These are phyloP conservation scores for Penicillium sp. DNA, from an alignment of 2,329 filamentous ascomycete species.

Conservation along the genomic window DNA sequence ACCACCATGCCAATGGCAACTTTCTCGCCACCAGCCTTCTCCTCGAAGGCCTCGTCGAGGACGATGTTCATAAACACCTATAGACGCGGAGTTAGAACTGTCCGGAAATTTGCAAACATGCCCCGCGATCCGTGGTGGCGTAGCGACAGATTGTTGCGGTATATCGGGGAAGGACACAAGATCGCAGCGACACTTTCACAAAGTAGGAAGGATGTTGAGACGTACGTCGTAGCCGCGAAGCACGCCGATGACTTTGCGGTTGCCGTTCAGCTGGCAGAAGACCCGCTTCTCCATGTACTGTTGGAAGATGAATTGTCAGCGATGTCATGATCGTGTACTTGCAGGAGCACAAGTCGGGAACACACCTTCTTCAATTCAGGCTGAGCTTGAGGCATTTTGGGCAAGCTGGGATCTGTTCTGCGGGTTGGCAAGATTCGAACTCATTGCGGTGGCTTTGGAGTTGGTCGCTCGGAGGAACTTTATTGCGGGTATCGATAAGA, in stretches of 20 bases:
- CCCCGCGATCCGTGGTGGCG: background rate
- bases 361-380: conserved; percentile 96
- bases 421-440: conserved; percentile 19
- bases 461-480: conserved; percentile 35
- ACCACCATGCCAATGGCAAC: conserved; percentile 88
- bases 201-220: conserved; percentile 4
- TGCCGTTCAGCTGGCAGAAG: conserved; percentile 96
- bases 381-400: conserved; percentile 93
- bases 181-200: too few species aligned
- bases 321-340: background rate
- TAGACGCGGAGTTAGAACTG: conserved; percentile 7
- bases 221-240: conserved; percentile 93
- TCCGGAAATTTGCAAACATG: background rate
- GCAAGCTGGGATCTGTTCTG: conserved; percentile 25
- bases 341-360: conserved; percentile 4
- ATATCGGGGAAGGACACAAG: background rate
- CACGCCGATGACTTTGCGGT: conserved; percentile 92
- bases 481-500: conserved; percentile 35
- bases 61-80: conserved; percentile 98
- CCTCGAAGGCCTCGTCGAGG: conserved; percentile 92
- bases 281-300: conserved; percentile 99
- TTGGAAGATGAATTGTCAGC: conserved; percentile 19
- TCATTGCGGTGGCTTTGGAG: conserved; percentile 30
- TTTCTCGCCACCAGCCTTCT: conserved; percentile 89
- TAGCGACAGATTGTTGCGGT: background rate